These are phyloP conservation scores for Chrysanthemum makinoi DNA, from an alignment of 129 eudicot species.

Conservation along the genomic window DNA sequence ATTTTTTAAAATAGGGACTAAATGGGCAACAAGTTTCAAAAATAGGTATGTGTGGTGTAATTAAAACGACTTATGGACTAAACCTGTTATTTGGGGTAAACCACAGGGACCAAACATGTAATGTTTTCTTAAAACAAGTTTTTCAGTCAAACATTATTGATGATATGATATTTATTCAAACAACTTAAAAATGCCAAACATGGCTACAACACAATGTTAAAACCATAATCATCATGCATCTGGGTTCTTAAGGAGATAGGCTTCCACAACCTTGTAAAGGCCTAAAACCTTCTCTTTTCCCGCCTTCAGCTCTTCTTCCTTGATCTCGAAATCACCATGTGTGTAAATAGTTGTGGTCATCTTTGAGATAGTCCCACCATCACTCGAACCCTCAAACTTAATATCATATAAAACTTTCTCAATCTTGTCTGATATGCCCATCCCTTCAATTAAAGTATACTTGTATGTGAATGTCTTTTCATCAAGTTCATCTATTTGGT, in stretches of 20 bases:
- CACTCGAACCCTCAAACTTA: too few species aligned
- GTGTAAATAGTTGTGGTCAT: constrained; percentile 33
- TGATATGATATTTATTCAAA: constrained; percentile 2
- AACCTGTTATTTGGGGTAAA: too few species aligned
- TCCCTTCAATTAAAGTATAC: constrained; percentile 31
- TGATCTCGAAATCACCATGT: constrained; percentile 23
- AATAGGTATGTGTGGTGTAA: too few species aligned
- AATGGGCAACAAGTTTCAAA: too few species aligned
- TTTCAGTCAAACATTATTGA: constrained; percentile 10
- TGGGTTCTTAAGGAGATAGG: constrained; percentile 32
- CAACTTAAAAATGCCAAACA: constrained; percentile 19
- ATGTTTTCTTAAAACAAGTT: too few species aligned
- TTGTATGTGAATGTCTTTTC: too few species aligned
- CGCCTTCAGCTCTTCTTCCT: constrained; percentile 17
- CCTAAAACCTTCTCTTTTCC: constrained; percentile 38
- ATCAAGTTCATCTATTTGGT: constrained; percentile 25
- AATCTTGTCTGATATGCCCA: constrained; percentile 33
- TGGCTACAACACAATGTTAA: constrained; percentile 3
- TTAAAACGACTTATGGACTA: too few species aligned
- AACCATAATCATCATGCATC: constrained; percentile 2
- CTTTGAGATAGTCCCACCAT: constrained; percentile 23
- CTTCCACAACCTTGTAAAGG: constrained; percentile 48
- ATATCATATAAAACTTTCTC: too few species aligned
- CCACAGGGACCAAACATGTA: too few species aligned
- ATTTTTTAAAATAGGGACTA: too few species aligned